Conservation (phyloP, 768 basidiomycete species). For the Boletus pseudo-olivaceus region DNA sequence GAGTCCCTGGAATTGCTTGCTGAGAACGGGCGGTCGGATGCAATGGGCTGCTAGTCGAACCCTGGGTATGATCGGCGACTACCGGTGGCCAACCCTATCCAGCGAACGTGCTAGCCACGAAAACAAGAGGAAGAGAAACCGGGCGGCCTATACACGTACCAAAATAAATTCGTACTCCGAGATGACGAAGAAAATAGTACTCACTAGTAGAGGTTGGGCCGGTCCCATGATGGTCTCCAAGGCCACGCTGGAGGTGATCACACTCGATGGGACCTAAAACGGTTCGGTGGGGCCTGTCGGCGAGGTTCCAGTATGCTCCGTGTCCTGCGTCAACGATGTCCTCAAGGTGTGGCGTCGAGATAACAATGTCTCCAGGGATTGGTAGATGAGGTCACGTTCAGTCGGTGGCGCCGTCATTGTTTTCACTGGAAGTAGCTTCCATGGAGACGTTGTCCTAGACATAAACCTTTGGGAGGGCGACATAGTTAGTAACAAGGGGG, state of each 20-base stretch:
- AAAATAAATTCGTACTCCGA: not conserved
- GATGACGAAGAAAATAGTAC: not conserved
- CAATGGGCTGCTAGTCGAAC: not conserved
- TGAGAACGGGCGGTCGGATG: not conserved
- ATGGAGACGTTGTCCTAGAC: conserved; percentile 6
- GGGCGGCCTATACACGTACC: not conserved
- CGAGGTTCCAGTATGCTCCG: not conserved
- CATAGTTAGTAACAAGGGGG: not conserved
- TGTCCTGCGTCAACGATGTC: not conserved
- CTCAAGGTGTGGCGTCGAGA: not conserved
- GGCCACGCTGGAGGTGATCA: not conserved
- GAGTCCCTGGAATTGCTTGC: not conserved
- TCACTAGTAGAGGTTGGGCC: not conserved
- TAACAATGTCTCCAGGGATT: not conserved
- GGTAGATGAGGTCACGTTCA: no score
- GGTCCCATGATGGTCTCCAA: not conserved
- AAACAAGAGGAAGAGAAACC: not conserved
- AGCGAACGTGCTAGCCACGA: not conserved
- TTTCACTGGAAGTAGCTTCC: not conserved
- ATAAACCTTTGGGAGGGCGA: not conserved
- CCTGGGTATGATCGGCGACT: not conserved
- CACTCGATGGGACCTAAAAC: not conserved
- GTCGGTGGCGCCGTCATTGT: not conserved
- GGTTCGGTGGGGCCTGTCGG: not conserved
- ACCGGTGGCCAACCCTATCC: not conserved